phyloP scores from a whole-genome alignment of 2,329 filamentous ascomycete genomes.

The Ciborinia camelliae region DNA sequence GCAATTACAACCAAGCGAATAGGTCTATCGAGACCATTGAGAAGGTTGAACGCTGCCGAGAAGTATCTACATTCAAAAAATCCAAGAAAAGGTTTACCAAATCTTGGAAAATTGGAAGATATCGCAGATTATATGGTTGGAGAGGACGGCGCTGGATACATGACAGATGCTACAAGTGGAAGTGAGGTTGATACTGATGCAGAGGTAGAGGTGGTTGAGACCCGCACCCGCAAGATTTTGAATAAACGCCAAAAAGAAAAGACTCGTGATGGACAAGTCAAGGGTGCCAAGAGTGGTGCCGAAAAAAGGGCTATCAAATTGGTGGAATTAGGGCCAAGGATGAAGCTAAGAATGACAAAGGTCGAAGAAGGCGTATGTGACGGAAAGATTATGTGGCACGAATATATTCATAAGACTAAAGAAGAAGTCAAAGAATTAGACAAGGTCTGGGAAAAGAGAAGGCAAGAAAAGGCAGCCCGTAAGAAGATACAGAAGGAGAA shows the following conservation, averaged over 20 bases:
- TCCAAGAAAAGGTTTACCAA: constrained; percentile 69
- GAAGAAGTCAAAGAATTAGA: constrained; percentile 77
- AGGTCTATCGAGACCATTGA: constrained; percentile 78
- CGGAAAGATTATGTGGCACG: constrained; percentile 96
- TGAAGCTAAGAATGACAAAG: constrained; percentile 87
- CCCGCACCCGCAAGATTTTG: constrained; percentile 59
- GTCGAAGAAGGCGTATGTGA: constrained; percentile 90
- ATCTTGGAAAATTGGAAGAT: constrained; percentile 86
- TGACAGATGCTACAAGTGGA: constrained; percentile 79
- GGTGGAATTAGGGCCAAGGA: constrained; percentile 84
- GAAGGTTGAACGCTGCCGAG: constrained; percentile 81
- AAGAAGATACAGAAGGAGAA: constrained; percentile 84
- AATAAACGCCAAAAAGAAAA: constrained; percentile 44
- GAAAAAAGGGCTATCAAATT: constrained; percentile 88
- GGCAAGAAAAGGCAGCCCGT: constrained; percentile 77
- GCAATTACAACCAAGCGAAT: constrained; percentile 88
- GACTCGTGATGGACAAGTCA: constrained; percentile 43
- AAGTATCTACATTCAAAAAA: constrained; percentile 57
- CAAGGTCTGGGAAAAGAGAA: constrained; percentile 73
- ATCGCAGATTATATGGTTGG: constrained; percentile 94
- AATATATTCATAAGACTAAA: constrained; percentile 82
- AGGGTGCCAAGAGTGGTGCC: constrained; percentile 37
- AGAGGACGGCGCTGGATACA: constrained; percentile 74
- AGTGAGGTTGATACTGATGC: constrained; percentile 93
- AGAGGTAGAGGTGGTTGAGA: constrained; percentile 81